These are phyloP conservation scores for Eucalyptus cloeziana DNA, from an alignment of 345 rosid genomes.

Conservation along the genomic window DNA sequence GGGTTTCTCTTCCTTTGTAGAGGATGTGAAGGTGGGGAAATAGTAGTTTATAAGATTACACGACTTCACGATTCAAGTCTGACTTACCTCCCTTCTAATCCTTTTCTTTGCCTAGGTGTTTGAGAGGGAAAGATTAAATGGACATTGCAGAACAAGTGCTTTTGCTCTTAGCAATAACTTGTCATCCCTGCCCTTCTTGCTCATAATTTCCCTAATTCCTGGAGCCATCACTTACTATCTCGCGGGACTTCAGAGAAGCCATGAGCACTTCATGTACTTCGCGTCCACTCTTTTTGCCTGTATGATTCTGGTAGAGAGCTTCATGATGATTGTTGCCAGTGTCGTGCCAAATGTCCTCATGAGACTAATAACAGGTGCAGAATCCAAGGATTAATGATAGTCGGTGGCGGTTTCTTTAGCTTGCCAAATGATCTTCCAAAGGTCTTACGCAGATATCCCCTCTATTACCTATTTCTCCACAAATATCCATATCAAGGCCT, in stretches of 20 bases:
- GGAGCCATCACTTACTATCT: too few species aligned
- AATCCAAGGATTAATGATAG: conserved; percentile 38
- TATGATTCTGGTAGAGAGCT: conserved; percentile 36
- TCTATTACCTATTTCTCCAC: conserved; percentile 32
- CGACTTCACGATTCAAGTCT: not conserved
- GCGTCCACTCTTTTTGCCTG: conserved; percentile 6
- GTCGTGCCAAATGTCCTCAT: conserved; percentile 30
- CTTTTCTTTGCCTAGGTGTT: conserved; percentile 11
- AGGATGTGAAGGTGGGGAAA: conserved; percentile 39
- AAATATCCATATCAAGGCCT: conserved; percentile 33
- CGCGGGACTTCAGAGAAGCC: conserved; percentile 13
- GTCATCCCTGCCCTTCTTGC: conserved; percentile 25
- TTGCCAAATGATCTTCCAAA: conserved; percentile 30
- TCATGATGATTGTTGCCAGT: conserved; percentile 46
- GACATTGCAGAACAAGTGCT: conserved; percentile 29
- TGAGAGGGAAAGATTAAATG: conserved; percentile 37
- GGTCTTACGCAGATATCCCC: conserved; percentile 26
- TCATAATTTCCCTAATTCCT: too few species aligned
- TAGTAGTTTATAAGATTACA: not conserved
- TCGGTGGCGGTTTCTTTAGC: conserved; percentile 36
- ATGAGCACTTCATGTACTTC: conserved; percentile 20
- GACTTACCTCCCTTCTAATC: not conserved
- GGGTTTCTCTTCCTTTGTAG: conserved; percentile 48
- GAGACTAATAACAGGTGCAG: conserved; percentile 39
- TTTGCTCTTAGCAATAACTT: conserved; percentile 30